A percentile compares a stretch with the other conserved stretches of the same genome.
Evolutionary conservation across 2,329 filamentous ascomycete genomes (phyloP).

Genomic region (Cryphonectria carpinicola): DNA sequence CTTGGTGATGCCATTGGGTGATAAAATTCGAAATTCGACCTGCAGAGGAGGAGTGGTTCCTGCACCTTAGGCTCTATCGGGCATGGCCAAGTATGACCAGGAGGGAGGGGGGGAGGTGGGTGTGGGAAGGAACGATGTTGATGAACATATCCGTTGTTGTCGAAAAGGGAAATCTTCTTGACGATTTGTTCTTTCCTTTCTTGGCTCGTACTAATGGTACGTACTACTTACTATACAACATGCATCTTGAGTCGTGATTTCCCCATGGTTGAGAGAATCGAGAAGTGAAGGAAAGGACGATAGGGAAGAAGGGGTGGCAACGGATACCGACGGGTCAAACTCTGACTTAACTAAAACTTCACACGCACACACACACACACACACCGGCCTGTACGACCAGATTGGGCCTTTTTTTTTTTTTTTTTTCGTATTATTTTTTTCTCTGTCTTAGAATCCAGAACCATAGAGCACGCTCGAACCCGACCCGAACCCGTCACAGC

Average conservation of each 20-base stretch:
- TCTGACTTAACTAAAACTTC: neutral
- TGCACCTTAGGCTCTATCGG: constrained; percentile 21
- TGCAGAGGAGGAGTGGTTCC: constrained; percentile 2
- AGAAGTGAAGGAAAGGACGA: neutral
- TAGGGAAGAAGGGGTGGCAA: constrained; percentile 2
- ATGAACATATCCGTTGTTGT: neutral
- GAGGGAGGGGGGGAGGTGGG: too few species aligned
- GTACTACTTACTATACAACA: neutral
- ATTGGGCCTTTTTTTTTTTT: neutral
- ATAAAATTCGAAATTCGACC: constrained; percentile 30
- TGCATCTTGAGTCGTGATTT: neutral
- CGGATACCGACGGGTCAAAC: constrained; percentile 16
- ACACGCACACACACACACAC: neutral
- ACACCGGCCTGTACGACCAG: neutral
- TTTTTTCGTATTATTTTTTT: neutral
- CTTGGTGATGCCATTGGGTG: constrained; percentile 42
- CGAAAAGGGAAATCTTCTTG: neutral
- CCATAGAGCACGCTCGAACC: constrained; percentile 10
- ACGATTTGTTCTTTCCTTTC: neutral
- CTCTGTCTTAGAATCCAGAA: constrained; percentile 1
- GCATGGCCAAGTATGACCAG: constrained; percentile 16
- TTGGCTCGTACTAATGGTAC: neutral
- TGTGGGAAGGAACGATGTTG: neutral
- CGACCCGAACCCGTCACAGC: constrained; percentile 3
- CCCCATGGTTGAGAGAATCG: neutral